phyloP scores from a whole-genome alignment of 1,139 yeast species.

The Yamadazyma oceani region DNA sequence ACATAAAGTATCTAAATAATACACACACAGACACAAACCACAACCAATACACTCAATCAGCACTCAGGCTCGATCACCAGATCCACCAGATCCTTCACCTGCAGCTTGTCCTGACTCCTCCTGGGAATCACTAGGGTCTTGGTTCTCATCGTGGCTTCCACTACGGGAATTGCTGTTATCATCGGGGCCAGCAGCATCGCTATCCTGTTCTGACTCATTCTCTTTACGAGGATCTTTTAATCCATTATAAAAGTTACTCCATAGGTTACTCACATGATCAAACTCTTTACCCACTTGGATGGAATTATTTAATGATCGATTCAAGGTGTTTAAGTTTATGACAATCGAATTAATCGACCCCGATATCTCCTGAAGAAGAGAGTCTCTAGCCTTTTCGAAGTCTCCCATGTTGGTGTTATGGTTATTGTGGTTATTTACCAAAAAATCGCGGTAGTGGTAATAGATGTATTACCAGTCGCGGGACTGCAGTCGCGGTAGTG shows the following conservation, averaged over 20 bases:
- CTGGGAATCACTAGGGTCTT: background rate
- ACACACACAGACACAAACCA: too few species aligned
- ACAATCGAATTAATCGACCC: constrained; percentile 42
- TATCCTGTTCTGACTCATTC: too few species aligned
- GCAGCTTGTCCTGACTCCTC: too few species aligned
- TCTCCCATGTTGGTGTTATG: constrained; percentile 18
- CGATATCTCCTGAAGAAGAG: constrained; percentile 44
- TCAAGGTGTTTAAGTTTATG: constrained; percentile 40
- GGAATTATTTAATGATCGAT: constrained; percentile 41
- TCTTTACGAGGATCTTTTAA: constrained; percentile 14
- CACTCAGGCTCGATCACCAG: too few species aligned
- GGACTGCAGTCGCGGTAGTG: too few species aligned
- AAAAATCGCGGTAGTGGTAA: too few species aligned
- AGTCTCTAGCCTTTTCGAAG: constrained; percentile 46
- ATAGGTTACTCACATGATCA: constrained; percentile 44
- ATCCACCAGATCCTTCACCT: too few species aligned
- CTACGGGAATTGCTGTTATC: too few species aligned
- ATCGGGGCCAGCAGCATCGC: constrained; percentile 2
- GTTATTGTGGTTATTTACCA: too few species aligned
- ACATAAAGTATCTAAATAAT: constrained; percentile 20
- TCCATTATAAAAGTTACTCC: constrained; percentile 46
- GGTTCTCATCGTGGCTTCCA: background rate
- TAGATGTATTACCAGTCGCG: too few species aligned
- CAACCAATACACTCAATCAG: too few species aligned
- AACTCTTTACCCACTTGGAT: constrained; percentile 48